Base-by-base conservation (phyloP, 257 asterid genomes). In the Salvia splendens region DNA sequence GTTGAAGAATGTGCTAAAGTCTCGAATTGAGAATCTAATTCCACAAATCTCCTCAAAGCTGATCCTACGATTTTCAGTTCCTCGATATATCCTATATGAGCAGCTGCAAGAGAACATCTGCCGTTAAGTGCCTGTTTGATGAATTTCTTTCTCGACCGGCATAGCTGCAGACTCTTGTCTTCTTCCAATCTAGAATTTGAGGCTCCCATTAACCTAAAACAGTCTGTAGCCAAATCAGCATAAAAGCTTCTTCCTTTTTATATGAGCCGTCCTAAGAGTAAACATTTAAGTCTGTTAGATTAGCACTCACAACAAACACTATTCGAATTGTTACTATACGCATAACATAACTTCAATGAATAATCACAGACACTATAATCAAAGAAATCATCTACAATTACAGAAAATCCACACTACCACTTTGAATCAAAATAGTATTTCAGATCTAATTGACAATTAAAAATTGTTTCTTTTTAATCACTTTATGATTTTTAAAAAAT, bases 71-170 rank as follows among this genome's bases (percentile, higher is more conserved):
- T 63, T 78, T 74, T 85, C 45, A 94, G 80, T 57, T 84, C 86
- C 74, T 91, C 91, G 7, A 87, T 78, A 67, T 94, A 94, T 11
- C 89, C 79, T 70, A 84, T 72, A 73, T 91, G 97, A 58, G 90
- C 86, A 42, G 93, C 95, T 30, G 99, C 99, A 12, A 91, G 78
- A 53, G 85, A 85, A 71, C 97, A 91, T 82, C 99, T 82, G 55
- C 96, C 95, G 53, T 94, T 87, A 33, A 94, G 95, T 57, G 99
- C 97, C 75, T 88, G 97, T 75, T 87, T 87, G 86, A 94, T 87
- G 65, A 91, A 85, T 73, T 88, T 91, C 81, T 91, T 94, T 59
- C 99, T 73, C 60, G 92, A 95, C 33, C 95, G 92, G 73, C 99
- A 91, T 53, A 91, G 97, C 80, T 84, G 88, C 75, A 94, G 81